Evolutionary conservation across 345 rosid species (phyloP).

Genomic region (Erodium maritimum): DNA sequence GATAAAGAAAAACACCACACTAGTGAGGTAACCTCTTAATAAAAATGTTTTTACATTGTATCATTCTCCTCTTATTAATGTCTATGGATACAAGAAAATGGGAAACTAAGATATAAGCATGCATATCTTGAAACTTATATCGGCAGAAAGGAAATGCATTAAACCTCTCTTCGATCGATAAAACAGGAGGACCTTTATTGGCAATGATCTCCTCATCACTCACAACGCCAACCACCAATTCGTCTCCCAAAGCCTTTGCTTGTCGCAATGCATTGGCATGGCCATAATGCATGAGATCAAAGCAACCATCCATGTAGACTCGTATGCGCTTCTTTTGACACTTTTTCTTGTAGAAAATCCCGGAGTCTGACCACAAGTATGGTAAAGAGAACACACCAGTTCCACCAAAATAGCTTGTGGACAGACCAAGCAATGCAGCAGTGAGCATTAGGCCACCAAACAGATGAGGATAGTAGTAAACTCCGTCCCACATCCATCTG

Average conservation of each 20-base stretch:
- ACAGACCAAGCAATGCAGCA: constrained; percentile 54
- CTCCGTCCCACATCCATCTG: constrained; percentile 57
- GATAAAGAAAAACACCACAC: neutral
- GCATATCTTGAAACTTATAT: neutral
- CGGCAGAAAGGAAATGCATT: neutral
- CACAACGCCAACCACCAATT: constrained; percentile 83
- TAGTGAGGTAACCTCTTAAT: neutral
- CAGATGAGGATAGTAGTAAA: constrained; percentile 41
- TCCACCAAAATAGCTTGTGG: constrained; percentile 54
- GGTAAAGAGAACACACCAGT: constrained; percentile 36
- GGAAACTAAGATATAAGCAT: neutral
- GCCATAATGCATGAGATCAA: constrained; percentile 96
- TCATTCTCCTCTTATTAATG: neutral
- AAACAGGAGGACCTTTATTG: constrained; percentile 88
- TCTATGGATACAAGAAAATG: neutral
- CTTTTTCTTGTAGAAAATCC: constrained; percentile 30
- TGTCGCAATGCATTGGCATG: constrained; percentile 88
- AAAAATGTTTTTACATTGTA: neutral
- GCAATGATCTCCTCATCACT: constrained; percentile 91
- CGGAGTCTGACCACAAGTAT: constrained; percentile 27
- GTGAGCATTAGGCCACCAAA: constrained; percentile 60
- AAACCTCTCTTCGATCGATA: constrained; percentile 83
- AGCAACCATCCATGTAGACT: constrained; percentile 98
- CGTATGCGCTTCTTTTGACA: constrained; percentile 46
- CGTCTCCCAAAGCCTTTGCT: constrained; percentile 85